Percentiles rank a stretch among this genome's conserved stretches.
phyloP scores from a whole-genome alignment of 495 filamentous ascomycete genomes.

The Talaromyces trachyspermus region DNA sequence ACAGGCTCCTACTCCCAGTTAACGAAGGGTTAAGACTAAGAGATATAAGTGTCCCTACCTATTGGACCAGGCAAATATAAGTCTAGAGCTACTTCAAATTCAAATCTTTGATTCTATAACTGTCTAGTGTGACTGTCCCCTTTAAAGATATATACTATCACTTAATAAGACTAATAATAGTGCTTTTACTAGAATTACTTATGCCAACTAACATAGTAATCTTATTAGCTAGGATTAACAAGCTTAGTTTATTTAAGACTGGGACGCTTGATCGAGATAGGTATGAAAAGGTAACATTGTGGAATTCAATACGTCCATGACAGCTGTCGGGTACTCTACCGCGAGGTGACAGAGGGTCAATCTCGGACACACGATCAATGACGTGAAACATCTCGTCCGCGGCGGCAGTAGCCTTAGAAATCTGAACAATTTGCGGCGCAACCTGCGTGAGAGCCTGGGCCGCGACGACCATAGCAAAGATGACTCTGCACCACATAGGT shows the following conservation, averaged over 20 bases:
- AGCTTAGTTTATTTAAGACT: constrained; percentile 29
- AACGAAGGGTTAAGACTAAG: no score
- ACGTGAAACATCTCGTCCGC: constrained; percentile 26
- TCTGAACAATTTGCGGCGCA: constrained; percentile 24
- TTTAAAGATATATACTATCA: constrained; percentile 39
- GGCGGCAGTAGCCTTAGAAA: constrained; percentile 27
- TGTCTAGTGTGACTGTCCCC: constrained; percentile 28
- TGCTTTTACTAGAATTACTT: constrained; percentile 46
- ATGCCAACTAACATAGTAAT: constrained; percentile 45
- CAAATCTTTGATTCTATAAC: constrained; percentile 8
- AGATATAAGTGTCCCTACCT: no score
- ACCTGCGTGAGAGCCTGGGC: constrained; percentile 8
- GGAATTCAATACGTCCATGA: constrained; percentile 44
- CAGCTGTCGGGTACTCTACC: constrained; percentile 11
- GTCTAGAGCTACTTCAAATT: constrained; percentile 12
- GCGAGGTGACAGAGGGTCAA: constrained; percentile 26
- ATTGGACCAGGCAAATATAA: constrained; percentile 12
- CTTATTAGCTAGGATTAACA: constrained; percentile 29
- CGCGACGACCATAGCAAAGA: constrained; percentile 8
- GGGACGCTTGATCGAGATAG: constrained; percentile 26
- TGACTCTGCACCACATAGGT: constrained; percentile 23
- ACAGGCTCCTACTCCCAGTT: constrained; percentile 10
- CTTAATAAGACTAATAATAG: constrained; percentile 39
- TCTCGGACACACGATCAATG: constrained; percentile 27
- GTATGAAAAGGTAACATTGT: constrained; percentile 52